These are phyloP conservation scores for Yamadazyma olivae DNA, from an alignment of 805 yeast species.

Conservation along the genomic window DNA sequence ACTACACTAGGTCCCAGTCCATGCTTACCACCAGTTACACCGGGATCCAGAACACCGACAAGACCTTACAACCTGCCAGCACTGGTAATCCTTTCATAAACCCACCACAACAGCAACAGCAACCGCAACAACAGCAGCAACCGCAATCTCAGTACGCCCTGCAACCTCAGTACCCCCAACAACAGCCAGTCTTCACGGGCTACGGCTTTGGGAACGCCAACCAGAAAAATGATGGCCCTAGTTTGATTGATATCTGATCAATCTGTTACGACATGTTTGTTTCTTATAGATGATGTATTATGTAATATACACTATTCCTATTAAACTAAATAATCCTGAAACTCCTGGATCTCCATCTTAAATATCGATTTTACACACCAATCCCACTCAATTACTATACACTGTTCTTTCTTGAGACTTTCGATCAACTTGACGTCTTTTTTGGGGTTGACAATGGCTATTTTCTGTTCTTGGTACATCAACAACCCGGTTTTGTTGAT, in stretches of 20 bases:
- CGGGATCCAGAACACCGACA: constrained; percentile 51
- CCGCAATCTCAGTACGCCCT: constrained; percentile 11
- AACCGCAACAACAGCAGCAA: constrained; percentile 8
- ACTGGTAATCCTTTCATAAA: constrained; percentile 61
- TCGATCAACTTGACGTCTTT: constrained; percentile 33
- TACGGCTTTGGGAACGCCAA: constrained; percentile 89
- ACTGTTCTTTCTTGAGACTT: constrained; percentile 16
- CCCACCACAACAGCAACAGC: constrained; percentile 26
- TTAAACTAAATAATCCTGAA: constrained; percentile 14
- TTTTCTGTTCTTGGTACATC: constrained; percentile 20
- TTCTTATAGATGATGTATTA: neutral
- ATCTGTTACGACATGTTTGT: constrained; percentile 4
- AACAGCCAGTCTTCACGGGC: constrained; percentile 69
- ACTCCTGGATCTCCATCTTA: constrained; percentile 33
- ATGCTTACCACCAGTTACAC: constrained; percentile 89
- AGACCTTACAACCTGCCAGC: constrained; percentile 27
- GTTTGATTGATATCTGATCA: constrained; percentile 48
- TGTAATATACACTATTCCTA: too few species aligned
- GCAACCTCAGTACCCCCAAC: constrained; percentile 20
- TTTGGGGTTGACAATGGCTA: constrained; percentile 26
- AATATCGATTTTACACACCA: constrained; percentile 61
- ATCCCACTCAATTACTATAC: constrained; percentile 54
- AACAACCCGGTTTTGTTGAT: constrained; percentile 13
- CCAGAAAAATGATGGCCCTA: constrained; percentile 38
- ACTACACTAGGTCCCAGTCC: constrained; percentile 77